Base-by-base conservation (phyloP, 345 rosid genomes). In the Excoecaria agallocha region DNA sequence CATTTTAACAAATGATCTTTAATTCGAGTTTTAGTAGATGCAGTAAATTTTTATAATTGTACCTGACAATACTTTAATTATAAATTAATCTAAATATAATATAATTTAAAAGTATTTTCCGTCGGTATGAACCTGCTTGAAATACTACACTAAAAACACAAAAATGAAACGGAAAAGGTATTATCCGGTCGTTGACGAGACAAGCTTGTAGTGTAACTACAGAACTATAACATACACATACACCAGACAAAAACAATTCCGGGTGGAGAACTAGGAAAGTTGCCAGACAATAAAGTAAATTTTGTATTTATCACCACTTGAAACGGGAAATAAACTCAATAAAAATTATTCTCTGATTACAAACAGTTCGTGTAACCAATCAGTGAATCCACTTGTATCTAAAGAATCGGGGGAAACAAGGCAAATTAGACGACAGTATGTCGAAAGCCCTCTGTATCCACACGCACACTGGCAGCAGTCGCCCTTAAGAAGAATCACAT, bases 401-500 rank as follows among this genome's bases (percentile, higher is more conserved):
- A 68, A 75, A 68, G 58, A 68, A 74, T 74, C 4, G 41, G 17
- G 3, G 59, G 15, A 37, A 68, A 75, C 58, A 46, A 57, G 20
- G 54, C 50, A 46, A 68, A 58, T 30, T 15, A 58, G 57, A 35
- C 13, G 35, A 46, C 49, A 57, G 30, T 54, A 35, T 66, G 71
- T 35, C 58, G 15, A 67, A 20, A 65, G 22, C 41, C 41, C 66
- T 25, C 20, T 67, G 49, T 59, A 59, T 75, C 73, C 68, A 68
- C 64, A 67, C 35, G 5, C 66, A 58, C 22, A 37, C 66, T 2
- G 1, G 6, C 56, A 6, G 16, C 24, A 4, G 55, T 54, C 11
- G 65, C 19, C 64, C 37, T 66, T 45, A 25, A 20, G 70, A 73
- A 66, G 70, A 64, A 73, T 41, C 45, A 5, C 11, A 48, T 38